These are phyloP conservation scores for Retiboletus flavoniger DNA, from an alignment of 1,284 basidiomycete species.

Conservation along the genomic window DNA sequence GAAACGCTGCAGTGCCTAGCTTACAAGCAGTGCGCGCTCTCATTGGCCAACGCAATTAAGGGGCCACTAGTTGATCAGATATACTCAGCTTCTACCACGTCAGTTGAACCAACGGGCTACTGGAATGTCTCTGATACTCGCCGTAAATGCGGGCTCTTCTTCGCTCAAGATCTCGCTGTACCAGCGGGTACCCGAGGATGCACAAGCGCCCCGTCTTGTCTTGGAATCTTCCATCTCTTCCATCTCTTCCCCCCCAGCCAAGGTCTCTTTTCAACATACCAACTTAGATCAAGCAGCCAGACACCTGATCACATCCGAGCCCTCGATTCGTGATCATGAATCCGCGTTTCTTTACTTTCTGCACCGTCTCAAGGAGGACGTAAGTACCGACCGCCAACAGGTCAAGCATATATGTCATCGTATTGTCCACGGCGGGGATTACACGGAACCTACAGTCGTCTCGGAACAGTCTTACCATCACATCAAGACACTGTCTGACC, in stretches of 20 bases:
- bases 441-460: constrained; percentile 66
- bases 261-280: constrained; percentile 45
- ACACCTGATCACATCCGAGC: constrained; percentile 38
- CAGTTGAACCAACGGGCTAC: not conserved
- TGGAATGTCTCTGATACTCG: constrained; percentile 47
- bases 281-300: constrained; percentile 17
- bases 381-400: constrained; percentile 43
- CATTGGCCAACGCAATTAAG: too few species aligned
- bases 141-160: constrained; percentile 72
- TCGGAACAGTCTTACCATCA: constrained; percentile 59
- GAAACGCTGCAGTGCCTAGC: not conserved
- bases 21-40: too few species aligned
- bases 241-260: constrained; percentile 56
- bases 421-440: constrained; percentile 83
- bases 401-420: constrained; percentile 65
- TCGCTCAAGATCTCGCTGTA: constrained; percentile 77
- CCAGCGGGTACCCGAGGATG: constrained; percentile 22
- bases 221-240: constrained; percentile 53
- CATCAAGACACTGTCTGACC: constrained; percentile 73
- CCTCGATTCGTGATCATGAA: constrained; percentile 52
- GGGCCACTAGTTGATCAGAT: too few species aligned
- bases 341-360: constrained; percentile 68
- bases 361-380: constrained; percentile 43
- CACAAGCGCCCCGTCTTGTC: constrained; percentile 41
- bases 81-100: not conserved